These are phyloP conservation scores for Talaromyces sp. DNA, from an alignment of 2,329 filamentous ascomycete species.

Conservation along the genomic window DNA sequence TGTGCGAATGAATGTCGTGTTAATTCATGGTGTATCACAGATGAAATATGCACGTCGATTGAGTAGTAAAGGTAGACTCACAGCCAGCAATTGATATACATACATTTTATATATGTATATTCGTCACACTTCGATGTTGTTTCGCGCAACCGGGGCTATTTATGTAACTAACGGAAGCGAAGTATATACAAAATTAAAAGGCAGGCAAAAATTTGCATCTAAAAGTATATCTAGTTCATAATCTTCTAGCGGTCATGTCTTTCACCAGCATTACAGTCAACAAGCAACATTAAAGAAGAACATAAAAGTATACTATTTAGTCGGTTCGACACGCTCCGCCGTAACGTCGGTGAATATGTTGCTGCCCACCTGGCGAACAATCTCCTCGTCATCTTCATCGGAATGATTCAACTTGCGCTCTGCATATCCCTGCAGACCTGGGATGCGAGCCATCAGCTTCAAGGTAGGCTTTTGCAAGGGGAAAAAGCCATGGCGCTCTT, in stretches of 20 bases:
- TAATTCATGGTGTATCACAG: not conserved
- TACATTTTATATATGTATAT: too few species aligned
- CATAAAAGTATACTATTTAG: not conserved
- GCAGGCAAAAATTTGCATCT: too few species aligned
- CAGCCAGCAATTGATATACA: too few species aligned
- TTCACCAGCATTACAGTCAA: too few species aligned
- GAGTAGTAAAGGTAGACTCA: not conserved
- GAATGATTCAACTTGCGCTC: constrained; percentile 13
- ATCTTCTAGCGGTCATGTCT: too few species aligned
- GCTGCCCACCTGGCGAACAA: constrained; percentile 12
- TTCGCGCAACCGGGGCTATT: too few species aligned
- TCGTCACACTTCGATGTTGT: too few species aligned
- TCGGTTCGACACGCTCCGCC: not conserved
- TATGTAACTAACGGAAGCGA: too few species aligned
- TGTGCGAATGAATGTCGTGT: not conserved
- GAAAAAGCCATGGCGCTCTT: constrained; percentile 15
- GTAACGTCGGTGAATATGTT: constrained; percentile 1
- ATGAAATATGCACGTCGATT: not conserved
- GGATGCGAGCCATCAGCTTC: constrained; percentile 15
- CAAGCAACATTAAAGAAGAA: too few species aligned
- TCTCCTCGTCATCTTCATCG: constrained; percentile 12
- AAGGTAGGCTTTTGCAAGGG: constrained; percentile 16
- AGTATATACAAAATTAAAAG: too few species aligned
- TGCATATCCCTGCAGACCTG: constrained; percentile 16
- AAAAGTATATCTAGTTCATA: too few species aligned